Percentiles rank a stretch among this genome's conserved stretches.
Conservation (phyloP, 2,329 filamentous ascomycete species). For the Trichoderma endophyticum region DNA sequence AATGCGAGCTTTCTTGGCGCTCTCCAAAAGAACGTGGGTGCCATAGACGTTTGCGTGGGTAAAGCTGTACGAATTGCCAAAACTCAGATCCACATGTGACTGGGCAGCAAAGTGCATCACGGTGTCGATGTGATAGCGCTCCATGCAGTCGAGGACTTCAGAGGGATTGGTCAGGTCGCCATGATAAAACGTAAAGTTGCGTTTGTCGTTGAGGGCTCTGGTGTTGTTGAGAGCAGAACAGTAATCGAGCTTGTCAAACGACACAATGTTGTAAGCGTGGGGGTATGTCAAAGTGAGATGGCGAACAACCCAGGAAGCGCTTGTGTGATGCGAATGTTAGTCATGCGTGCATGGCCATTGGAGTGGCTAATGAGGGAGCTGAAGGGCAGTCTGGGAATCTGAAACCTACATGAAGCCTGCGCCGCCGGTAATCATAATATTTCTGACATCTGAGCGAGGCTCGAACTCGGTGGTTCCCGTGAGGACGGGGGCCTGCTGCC, state of each 20-base stretch:
- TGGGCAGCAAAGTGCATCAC: constrained; percentile 84
- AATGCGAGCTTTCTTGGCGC: constrained; percentile 67
- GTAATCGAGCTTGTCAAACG: constrained; percentile 82
- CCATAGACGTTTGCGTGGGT: constrained; percentile 80
- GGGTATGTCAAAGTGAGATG: constrained; percentile 74
- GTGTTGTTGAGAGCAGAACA: constrained; percentile 80
- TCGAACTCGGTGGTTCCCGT: constrained; percentile 68
- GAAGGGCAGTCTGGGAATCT: background rate
- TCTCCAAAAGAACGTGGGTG: constrained; percentile 78
- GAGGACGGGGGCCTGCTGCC: constrained; percentile 69
- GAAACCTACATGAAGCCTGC: constrained; percentile 75
- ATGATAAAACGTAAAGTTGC: constrained; percentile 76
- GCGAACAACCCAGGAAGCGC: constrained; percentile 78
- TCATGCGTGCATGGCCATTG: background rate
- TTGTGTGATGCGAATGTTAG: constrained; percentile 32
- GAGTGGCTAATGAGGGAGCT: background rate
- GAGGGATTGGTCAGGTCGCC: constrained; percentile 71
- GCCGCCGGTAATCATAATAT: constrained; percentile 80
- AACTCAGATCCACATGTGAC: constrained; percentile 78
- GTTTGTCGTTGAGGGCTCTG: constrained; percentile 59
- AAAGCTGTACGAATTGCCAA: constrained; percentile 78
- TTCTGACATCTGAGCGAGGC: constrained; percentile 65
- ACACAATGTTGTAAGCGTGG: constrained; percentile 72
- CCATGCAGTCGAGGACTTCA: constrained; percentile 68
- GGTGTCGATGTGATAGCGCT: constrained; percentile 71